A percentile compares a stretch with the other conserved stretches of the same genome.
These are phyloP conservation scores for Tetrahymena thermophila DNA, from an alignment of 73 alveolate genomes.

Conservation along the genomic window DNA sequence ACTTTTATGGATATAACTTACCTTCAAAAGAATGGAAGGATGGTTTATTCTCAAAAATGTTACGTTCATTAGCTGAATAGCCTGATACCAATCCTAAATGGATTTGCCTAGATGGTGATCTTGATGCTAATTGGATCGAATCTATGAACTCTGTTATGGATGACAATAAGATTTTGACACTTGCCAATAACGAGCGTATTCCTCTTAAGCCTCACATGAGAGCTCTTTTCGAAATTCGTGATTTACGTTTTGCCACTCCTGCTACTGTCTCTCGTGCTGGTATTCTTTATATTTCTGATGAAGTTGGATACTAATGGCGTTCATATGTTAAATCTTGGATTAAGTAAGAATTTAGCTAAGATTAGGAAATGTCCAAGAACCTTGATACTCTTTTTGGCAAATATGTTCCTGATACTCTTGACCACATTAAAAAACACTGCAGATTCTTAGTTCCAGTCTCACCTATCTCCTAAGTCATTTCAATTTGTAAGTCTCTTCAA, in stretches of 20 bases:
- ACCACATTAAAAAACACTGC: slow-evolving; percentile 75
- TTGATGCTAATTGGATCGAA: slow-evolving; percentile 99
- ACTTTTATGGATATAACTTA: slow-evolving; percentile 96
- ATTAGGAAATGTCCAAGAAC: slow-evolving; percentile 54
- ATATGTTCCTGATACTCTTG: slow-evolving; percentile 74
- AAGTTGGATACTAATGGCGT: slow-evolving; percentile 87
- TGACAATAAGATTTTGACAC: slow-evolving; percentile 94
- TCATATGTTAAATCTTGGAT: slow-evolving; percentile 89
- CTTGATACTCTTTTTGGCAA: slow-evolving; percentile 70
- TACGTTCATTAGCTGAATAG: slow-evolving; percentile 93
- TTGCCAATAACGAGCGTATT: slow-evolving; percentile 99
- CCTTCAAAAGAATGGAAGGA: slow-evolving; percentile 99
- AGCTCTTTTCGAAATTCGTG: slow-evolving; percentile 99
- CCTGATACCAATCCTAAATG: slow-evolving; percentile 98
- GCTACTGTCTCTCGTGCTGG: slow-evolving; percentile 99
- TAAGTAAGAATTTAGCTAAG: slow-evolving; percentile 64
- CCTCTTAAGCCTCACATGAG: slow-evolving; percentile 99
- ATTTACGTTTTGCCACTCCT: slow-evolving; percentile 99
- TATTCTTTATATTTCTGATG: slow-evolving; percentile 92
- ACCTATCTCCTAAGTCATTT: slow-evolving; percentile 86
- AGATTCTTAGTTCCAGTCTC: slow-evolving; percentile 82
- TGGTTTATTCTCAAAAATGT: slow-evolving; percentile 97
- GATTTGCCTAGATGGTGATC: slow-evolving; percentile 98
- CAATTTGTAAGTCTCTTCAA: slow-evolving; percentile 89
- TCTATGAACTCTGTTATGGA: slow-evolving; percentile 99